A percentile compares a stretch with the other conserved stretches of the same genome.
These are phyloP conservation scores for Cryptococcus maquisensis DNA, from an alignment of 1,284 basidiomycete genomes.

Conservation along the genomic window DNA sequence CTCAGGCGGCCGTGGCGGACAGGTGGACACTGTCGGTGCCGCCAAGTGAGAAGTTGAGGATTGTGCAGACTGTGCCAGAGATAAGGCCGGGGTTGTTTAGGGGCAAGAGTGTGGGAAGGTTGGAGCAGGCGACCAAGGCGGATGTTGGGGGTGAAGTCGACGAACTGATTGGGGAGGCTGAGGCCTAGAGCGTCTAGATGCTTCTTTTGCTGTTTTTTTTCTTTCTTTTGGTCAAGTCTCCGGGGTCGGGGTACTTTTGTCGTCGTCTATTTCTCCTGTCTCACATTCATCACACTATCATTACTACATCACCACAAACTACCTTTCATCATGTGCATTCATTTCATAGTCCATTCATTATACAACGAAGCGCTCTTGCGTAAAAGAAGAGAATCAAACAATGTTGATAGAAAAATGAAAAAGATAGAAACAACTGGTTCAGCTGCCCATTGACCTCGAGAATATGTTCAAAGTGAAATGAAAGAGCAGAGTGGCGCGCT, in stretches of 20 bases:
- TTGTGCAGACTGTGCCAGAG: slow-evolving; percentile 39
- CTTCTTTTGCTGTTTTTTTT: slow-evolving; percentile 1
- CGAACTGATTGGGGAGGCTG: slow-evolving; percentile 25
- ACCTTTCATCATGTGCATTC: background rate
- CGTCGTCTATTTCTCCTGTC: background rate
- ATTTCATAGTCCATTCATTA: slow-evolving; percentile 1
- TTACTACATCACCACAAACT: no score
- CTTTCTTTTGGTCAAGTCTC: background rate
- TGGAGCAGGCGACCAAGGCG: slow-evolving; percentile 21
- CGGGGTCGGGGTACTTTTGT: background rate
- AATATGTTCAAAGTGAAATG: no score
- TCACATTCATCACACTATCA: background rate
- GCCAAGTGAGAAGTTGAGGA: slow-evolving; percentile 45
- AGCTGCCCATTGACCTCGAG: no score
- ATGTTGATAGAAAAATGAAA: no score
- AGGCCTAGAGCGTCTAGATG: background rate
- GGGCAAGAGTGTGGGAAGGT: slow-evolving; percentile 4
- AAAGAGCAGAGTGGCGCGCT: no score
- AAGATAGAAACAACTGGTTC: no score
- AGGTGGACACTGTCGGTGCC: slow-evolving; percentile 41
- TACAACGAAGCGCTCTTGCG: slow-evolving; percentile 1
- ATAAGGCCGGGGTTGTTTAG: slow-evolving; percentile 37
- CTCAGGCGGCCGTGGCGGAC: slow-evolving; percentile 41
- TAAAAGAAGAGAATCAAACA: no score
- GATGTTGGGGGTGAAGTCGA: slow-evolving; percentile 26